Evolutionary conservation across 2,329 filamentous ascomycete genomes (phyloP).

Genomic region (Verticillium tricorpus): DNA sequence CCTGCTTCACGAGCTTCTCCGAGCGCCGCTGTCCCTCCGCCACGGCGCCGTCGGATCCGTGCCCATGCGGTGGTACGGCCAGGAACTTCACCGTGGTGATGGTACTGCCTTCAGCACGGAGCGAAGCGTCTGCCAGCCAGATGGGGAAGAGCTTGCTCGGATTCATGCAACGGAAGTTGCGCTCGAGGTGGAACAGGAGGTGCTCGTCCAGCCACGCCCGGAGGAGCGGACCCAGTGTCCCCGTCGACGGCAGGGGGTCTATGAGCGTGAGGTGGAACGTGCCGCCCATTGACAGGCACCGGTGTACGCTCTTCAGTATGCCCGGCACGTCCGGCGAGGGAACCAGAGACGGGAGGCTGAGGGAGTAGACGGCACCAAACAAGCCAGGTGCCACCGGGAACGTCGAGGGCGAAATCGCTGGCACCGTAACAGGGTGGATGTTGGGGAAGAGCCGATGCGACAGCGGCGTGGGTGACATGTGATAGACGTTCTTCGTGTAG

Average conservation of each 20-base stretch:
- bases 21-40: conserved; percentile 13
- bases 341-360: conserved; percentile 53
- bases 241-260: conserved; percentile 55
- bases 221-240: conserved; percentile 49
- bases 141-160: conserved; percentile 54
- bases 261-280: conserved; percentile 56
- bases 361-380: conserved; percentile 47
- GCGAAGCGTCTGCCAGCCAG: conserved; percentile 53
- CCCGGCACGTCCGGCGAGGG: conserved; percentile 51
- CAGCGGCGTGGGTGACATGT: conserved; percentile 40
- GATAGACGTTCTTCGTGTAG: conserved; percentile 34
- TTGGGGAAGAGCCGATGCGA: conserved; percentile 32
- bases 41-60: conserved; percentile 17
- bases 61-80: conserved; percentile 28
- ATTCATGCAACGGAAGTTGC: conserved; percentile 53
- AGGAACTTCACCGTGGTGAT: conserved; percentile 44
- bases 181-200: conserved; percentile 54
- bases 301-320: conserved; percentile 52
- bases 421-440: conserved; percentile 32
- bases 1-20: conserved; percentile 29
- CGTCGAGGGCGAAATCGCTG: conserved; percentile 28
- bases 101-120: conserved; percentile 42
- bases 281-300: conserved; percentile 50
- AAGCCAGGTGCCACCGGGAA: conserved; percentile 33
- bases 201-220: conserved; percentile 59